Conservation (phyloP, 139 green algal genomes). For the Chlorella sp. region DNA sequence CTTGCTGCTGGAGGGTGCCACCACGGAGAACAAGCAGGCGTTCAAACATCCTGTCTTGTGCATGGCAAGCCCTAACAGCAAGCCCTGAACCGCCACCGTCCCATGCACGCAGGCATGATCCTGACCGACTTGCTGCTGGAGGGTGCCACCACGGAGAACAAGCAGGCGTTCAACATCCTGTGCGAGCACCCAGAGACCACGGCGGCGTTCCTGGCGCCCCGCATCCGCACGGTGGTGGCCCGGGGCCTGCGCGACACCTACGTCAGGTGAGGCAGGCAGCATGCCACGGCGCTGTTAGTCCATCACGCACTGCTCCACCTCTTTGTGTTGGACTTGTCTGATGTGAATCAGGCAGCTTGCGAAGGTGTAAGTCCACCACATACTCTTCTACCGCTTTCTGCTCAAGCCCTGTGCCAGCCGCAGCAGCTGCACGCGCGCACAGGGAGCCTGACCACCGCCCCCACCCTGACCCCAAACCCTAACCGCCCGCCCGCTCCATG, state of each 20-base stretch:
- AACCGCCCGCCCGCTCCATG: too few species aligned
- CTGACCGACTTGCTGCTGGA: constrained; percentile 84
- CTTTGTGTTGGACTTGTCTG: too few species aligned
- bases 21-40: constrained; percentile 57
- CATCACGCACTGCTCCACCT: too few species aligned
- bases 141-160: constrained; percentile 54
- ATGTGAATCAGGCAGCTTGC: too few species aligned
- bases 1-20: constrained; percentile 72
- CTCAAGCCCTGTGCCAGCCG: too few species aligned
- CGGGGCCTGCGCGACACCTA: constrained; percentile 31
- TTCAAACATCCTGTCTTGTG: constrained; percentile 84
- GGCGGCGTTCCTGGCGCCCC: constrained; percentile 73
- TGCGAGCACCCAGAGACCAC: constrained; percentile 85
- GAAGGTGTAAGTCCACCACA: too few species aligned
- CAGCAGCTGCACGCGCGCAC: too few species aligned
- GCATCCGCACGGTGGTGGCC: constrained; percentile 50
- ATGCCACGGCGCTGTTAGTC: too few species aligned
- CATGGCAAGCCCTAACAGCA: constrained; percentile 37
- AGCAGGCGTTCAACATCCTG: constrained; percentile 84
- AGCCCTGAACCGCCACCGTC: neutral
- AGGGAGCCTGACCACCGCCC: too few species aligned
- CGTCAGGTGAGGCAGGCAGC: constrained; percentile 15
- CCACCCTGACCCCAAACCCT: too few species aligned
- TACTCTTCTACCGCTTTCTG: too few species aligned
- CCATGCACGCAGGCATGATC: constrained; percentile 73